Evolutionary conservation across 208 protist species (phyloP).

Genomic region (Trichomonas vaginalis): DNA sequence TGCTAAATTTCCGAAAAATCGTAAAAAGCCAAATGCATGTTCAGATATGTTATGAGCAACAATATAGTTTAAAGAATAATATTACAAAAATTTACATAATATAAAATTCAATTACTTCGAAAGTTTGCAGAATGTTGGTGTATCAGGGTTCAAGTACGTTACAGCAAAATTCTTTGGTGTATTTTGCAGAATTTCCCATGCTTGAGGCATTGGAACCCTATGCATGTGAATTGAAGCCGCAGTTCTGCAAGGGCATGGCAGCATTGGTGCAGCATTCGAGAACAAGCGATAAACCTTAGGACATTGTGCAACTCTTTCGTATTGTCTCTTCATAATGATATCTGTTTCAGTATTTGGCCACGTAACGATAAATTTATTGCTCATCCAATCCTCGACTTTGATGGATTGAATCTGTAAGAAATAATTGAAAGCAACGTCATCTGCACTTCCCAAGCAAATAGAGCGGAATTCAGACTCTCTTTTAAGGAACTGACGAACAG

Average conservation of each 20-base stretch:
- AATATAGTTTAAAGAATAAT: too few species aligned
- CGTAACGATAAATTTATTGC: neutral
- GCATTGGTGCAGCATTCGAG: neutral
- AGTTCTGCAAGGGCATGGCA: neutral
- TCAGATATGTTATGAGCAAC: too few species aligned
- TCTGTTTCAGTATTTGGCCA: neutral
- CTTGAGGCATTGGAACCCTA: neutral
- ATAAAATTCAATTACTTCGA: neutral
- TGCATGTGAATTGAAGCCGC: slow-evolving; percentile 5
- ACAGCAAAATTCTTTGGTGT: neutral
- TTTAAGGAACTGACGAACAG: neutral
- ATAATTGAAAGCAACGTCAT: neutral
- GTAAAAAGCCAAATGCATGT: too few species aligned
- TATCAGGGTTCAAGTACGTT: neutral
- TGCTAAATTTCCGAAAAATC: too few species aligned
- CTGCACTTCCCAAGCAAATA: neutral
- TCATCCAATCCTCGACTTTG: neutral
- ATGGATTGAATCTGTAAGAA: neutral
- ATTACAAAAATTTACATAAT: neutral
- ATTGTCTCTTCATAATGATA: neutral
- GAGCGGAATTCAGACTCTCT: neutral
- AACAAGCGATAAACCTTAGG: neutral
- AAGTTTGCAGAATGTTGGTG: neutral
- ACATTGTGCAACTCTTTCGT: neutral
- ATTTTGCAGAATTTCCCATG: neutral